Evolutionary conservation across 2,329 filamentous ascomycete genomes (phyloP), one percentile per base, ranked within the genome.

Genomic region (Aspergillus latus): DNA sequence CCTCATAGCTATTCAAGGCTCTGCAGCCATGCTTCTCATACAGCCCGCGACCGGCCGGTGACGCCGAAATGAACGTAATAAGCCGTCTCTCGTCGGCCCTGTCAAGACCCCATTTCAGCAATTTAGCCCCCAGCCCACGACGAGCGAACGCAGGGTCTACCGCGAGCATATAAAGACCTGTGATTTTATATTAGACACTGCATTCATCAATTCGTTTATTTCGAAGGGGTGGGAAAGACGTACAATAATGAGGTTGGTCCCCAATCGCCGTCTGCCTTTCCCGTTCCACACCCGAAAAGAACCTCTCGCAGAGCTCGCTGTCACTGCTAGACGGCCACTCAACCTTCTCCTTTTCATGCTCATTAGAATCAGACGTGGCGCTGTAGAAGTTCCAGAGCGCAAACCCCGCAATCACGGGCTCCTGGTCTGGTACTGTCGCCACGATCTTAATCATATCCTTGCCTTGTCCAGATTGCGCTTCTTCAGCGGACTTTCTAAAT

Each of bases 151-250:
- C 43, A 3, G 58, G 56, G 10, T 50, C 30, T 16, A 54, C 52
- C 13, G 30, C 58, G n/a, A 60, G 52, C 37, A 60, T 54, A 21
- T 53, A 40, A 7, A 58, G 52, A 13, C 53, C 58, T 60, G 11
- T 15, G 28, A 15, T 11, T 10, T n/a, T 28, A 39, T n/a, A 37
- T 52, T 8, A 51, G 50, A 11, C 10, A 6, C 2, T 40, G 2
- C 21, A 21, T 21, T 21, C 21, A 21, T 21, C 21, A 21, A 21
- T 21, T 21, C 21, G 0, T 21, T 21, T 16, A 28, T 7, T 10
- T 2, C 1, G 9, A 11, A 7, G 1, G 9, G 13, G n/a, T 1
- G 32, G 21, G 21, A 2, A 21, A 21, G 21, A 44, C 56, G n/a
- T 28, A 58, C 58, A 58, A n/a, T 51, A 60, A 49, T 54, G 51